Evolutionary conservation across 495 filamentous ascomycete genomes (phyloP), one percentile per base, ranked within the genome.

Genomic region (Talaromyces nanjingensis): DNA sequence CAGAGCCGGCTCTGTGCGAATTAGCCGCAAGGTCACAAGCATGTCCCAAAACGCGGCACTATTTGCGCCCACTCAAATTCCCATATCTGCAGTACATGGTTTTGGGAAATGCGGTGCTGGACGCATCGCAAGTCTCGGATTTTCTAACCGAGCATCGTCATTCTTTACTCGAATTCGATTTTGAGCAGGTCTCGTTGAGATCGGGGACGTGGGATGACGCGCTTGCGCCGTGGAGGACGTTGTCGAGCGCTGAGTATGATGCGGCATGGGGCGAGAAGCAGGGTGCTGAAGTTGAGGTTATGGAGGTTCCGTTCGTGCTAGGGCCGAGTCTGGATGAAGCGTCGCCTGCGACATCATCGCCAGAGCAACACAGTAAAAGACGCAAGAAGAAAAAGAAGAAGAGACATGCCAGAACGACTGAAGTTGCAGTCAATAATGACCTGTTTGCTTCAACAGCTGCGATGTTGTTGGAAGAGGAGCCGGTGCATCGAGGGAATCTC

Each of bases 181-280:
- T 92, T 71, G 84, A 90, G 69, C 85, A 87, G 62, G 83, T 88
- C 11, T 74, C 77, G 31, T 76, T 93, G 27, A 79, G 87, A 18
- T 77, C 75, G 59, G 90, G 87, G 22, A 86, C 76, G 59, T 92
- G 89, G 90, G 88, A 92, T 62, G 86, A 90, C 55, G 90, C 89
- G 2, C 79, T 92, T 3, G 84, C 82, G 33, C 87, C 88, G 3
- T 71, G 92, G 64, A 85, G 83, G 56, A 71, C 72, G 62, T 81
- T 81, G 64, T 82, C 77, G 69, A 84, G 83, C 61, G 81, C 56
- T 65, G 79, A 77, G 62, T 34, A 42, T 20, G 37, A 61, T n/a
- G 34, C 20, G 14, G 27, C 39, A 24, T 52, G 25, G 45, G 63
- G 56, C 18, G 72, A 65, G 62, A 87, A 75, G 82, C 82, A 76